Percentiles rank a stretch among this genome's conserved stretches.
These are phyloP conservation scores for Withania somnifera DNA, from an alignment of 305 asterid genomes.

Conservation along the genomic window DNA sequence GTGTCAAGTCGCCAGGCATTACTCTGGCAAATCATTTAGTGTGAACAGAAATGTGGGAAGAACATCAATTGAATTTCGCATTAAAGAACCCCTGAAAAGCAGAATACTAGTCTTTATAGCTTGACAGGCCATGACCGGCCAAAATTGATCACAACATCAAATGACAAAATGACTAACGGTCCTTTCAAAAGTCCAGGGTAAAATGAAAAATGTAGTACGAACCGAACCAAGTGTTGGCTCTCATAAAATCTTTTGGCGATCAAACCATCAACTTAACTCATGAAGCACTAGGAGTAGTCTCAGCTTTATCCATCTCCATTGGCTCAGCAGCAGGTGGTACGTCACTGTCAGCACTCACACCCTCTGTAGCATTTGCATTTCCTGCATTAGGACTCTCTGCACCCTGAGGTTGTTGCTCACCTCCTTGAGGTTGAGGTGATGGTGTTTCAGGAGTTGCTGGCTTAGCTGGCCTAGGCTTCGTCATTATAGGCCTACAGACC, in stretches of 20 bases:
- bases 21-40: not conserved
- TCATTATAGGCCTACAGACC: constrained; percentile 74
- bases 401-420: constrained; percentile 34
- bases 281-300: constrained; percentile 2
- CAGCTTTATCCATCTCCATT: constrained; percentile 50
- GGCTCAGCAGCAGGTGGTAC: constrained; percentile 39
- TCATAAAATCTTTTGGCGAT: not conserved
- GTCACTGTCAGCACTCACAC: constrained; percentile 25
- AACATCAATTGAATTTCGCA: not conserved
- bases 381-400: constrained; percentile 17
- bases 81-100: not conserved
- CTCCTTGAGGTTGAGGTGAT: constrained; percentile 48
- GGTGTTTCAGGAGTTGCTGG: constrained; percentile 55
- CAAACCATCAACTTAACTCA: not conserved
- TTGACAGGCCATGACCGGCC: not conserved
- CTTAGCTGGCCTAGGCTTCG: constrained; percentile 69
- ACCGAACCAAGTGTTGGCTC: not conserved
- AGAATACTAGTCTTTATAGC: not conserved
- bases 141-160: not conserved
- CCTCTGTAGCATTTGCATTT: constrained; percentile 19
- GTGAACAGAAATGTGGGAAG: not conserved
- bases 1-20: not conserved
- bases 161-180: not conserved
- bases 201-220: not conserved
- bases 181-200: not conserved